Conservation (phyloP, 495 filamentous ascomycete genomes). For the Podospora pseudocomata region DNA sequence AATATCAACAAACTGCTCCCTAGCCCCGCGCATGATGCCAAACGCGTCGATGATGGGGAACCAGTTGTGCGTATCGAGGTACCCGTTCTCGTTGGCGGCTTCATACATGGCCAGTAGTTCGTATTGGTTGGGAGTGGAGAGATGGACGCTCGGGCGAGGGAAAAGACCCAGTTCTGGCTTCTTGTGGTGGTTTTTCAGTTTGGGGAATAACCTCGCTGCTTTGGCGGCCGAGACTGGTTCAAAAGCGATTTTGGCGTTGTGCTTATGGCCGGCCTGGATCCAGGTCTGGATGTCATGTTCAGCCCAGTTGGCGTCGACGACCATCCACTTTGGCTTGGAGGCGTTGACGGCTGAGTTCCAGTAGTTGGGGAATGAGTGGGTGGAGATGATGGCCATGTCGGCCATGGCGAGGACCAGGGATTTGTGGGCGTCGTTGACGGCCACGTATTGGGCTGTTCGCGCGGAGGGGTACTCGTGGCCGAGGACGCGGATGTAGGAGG, state of each 20-base stretch:
- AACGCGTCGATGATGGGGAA: conserved; percentile 75
- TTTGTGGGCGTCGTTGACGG: conserved; percentile 78
- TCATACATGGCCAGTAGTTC: conserved; percentile 76
- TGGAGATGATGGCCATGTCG: conserved; percentile 84
- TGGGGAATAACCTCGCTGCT: conserved; percentile 62
- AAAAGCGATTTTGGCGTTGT: conserved; percentile 63
- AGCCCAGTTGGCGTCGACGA: conserved; percentile 82
- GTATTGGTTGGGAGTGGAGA: conserved; percentile 76
- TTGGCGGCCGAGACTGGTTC: conserved; percentile 90
- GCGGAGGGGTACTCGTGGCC: conserved; percentile 44
- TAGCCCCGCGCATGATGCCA: conserved; percentile 53
- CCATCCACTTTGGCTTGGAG: conserved; percentile 64
- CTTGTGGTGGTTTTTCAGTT: conserved; percentile 24
- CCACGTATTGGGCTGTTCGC: conserved; percentile 84
- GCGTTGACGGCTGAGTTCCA: conserved; percentile 58
- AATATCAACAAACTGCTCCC: conserved; percentile 61
- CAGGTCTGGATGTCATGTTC: conserved; percentile 58
- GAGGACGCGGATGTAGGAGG: conserved; percentile 57
- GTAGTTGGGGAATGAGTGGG: conserved; percentile 42
- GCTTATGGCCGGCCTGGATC: conserved; percentile 52
- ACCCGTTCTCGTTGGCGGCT: conserved; percentile 56
- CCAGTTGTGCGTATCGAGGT: conserved; percentile 70
- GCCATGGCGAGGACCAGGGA: conserved; percentile 85
- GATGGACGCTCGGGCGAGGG: conserved; percentile 60
- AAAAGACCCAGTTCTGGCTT: conserved; percentile 44